Base-by-base conservation (phyloP, 257 asterid species). In the Coffea eugenioides region DNA sequence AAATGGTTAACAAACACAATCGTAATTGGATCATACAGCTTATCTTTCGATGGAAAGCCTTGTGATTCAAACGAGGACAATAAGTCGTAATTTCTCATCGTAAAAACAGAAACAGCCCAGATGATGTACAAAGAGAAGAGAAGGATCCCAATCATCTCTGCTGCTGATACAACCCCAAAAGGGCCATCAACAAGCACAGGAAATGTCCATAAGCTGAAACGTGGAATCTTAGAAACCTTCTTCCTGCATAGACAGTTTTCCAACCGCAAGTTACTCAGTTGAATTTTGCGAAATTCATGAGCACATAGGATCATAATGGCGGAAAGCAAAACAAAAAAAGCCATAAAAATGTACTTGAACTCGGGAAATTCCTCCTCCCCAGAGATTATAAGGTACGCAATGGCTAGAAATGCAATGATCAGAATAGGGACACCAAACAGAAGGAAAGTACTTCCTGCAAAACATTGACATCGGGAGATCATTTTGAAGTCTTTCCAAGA, bases 141-240 rank as follows among this genome's bases (percentile, higher is more conserved):
- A 34, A 85, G 41, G 23, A 94, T 89, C 31, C 94, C 97, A 77
- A 94, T 87, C 75, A 89, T 84, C 84, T 94, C 98, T 48, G 93
- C 94, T 8, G 98, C 98, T 20, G 98, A 88, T 52, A 92, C 96
- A 69, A 94, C 98, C 41, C 98, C 98, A 57, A 94, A 94, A 18
- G 97, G 95, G 18, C 97, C 97, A 43, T 91, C 92, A 68, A 91
- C 94, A 27, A 92, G 76, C 73, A 94, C 90, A 7, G 98, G 97
- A 69, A 94, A 88, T 25, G 98, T 94, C 98, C 97, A 89, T 75
- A 94, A 68, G 16, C 94, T 88, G 52, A 92, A 83, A 23, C 86
- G 81, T 10, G 95, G 87, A 56, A 76, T 57, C 70, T 82, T 87
- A 20, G 77, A 31, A 39, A 31, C 52, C 84, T 84, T 84, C 78